phyloP scores from a whole-genome alignment of 768 basidiomycete species.

The Suillus hirtellus region DNA sequence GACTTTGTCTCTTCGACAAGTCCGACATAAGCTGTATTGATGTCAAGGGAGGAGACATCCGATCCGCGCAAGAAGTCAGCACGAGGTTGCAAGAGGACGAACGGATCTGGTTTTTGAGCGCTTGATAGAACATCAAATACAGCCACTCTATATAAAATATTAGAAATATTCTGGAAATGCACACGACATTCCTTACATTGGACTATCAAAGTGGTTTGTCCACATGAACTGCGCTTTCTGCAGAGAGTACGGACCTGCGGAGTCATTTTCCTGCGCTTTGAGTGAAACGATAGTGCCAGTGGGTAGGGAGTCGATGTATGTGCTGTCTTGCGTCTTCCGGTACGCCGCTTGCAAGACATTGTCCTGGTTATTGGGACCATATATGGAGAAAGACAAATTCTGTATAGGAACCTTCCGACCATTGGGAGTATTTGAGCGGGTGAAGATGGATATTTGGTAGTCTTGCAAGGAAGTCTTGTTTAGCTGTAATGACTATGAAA shows the following conservation, averaged over 20 bases:
- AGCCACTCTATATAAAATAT: slow-evolving; percentile 60
- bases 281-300: slow-evolving; percentile 81
- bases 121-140: slow-evolving; percentile 73
- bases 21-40: slow-evolving; percentile 79
- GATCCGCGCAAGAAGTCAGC: slow-evolving; percentile 67
- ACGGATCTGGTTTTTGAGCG: slow-evolving; percentile 53
- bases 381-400: slow-evolving; percentile 86
- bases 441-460: slow-evolving; percentile 85
- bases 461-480: slow-evolving; percentile 46
- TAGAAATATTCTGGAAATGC: neutral
- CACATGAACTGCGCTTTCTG: slow-evolving; percentile 50
- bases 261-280: slow-evolving; percentile 39
- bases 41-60: slow-evolving; percentile 36
- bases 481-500: neutral
- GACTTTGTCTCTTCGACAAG: slow-evolving; percentile 69
- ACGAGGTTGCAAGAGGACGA: slow-evolving; percentile 86
- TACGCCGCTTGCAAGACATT: slow-evolving; percentile 71
- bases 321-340: slow-evolving; percentile 71
- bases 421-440: slow-evolving; percentile 44
- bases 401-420: slow-evolving; percentile 55
- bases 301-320: slow-evolving; percentile 79
- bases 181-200: slow-evolving; percentile 54
- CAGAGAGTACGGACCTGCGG: slow-evolving; percentile 29
- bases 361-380: slow-evolving; percentile 91
- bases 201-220: slow-evolving; percentile 58